These are phyloP conservation scores for Ophiostoma sp. DNA, from an alignment of 2,329 filamentous ascomycete genomes.

Conservation along the genomic window DNA sequence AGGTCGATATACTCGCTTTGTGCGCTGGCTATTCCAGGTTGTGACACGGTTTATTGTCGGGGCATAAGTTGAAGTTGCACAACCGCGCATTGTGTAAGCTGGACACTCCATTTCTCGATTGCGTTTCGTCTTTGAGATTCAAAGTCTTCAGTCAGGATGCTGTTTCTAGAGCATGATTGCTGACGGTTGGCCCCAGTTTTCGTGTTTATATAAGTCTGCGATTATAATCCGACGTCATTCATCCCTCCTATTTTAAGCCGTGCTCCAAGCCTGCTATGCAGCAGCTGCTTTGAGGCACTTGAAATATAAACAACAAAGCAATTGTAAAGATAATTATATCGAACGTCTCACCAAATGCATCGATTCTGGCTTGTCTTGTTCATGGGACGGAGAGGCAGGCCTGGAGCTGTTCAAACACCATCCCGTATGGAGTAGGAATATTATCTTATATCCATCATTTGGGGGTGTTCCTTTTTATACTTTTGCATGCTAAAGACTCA, in stretches of 20 bases:
- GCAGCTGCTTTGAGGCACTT: no score
- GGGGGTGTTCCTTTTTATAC: constrained; percentile 4
- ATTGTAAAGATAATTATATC: no score
- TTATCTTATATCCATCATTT: constrained; percentile 1
- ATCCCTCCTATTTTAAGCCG: not conserved
- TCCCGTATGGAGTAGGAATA: not conserved
- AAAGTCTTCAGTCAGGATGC: not conserved
- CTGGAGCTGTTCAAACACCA: no score
- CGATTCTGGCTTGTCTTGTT: no score
- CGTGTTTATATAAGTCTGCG: not conserved
- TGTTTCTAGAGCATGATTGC: not conserved
- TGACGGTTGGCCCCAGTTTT: not conserved
- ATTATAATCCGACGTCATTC: not conserved
- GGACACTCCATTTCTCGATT: not conserved
- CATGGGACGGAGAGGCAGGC: no score
- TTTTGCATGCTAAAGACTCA: not conserved
- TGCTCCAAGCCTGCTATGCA: no score
- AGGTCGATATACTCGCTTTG: not conserved
- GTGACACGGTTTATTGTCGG: not conserved
- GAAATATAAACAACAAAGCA: no score
- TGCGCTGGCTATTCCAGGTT: not conserved
- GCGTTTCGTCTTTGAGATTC: constrained; percentile 5
- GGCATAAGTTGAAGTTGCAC: not conserved
- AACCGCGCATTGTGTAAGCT: not conserved
- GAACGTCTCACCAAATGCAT: no score